These are phyloP conservation scores for Candida broadrunensis DNA, from an alignment of 805 yeast species.

Conservation along the genomic window DNA sequence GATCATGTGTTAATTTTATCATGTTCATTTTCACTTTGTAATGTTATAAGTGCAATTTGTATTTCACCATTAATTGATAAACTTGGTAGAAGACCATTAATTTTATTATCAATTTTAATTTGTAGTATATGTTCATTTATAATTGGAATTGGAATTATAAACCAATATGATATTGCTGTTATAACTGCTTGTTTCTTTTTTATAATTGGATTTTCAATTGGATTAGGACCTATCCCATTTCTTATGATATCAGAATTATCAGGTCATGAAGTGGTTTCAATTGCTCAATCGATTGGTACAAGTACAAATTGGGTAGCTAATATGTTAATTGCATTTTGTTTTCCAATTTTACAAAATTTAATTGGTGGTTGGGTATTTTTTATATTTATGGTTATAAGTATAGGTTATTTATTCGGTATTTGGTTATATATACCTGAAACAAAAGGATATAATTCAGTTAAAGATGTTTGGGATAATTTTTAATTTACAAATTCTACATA, in stretches of 20 bases:
- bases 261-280: slow-evolving; percentile 26
- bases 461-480: slow-evolving; percentile 25
- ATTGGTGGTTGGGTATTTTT: slow-evolving; percentile 29
- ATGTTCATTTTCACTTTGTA: slow-evolving; percentile 67
- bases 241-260: slow-evolving; percentile 36
- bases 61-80: slow-evolving; percentile 72
- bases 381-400: slow-evolving; percentile 20
- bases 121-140: slow-evolving; percentile 22
- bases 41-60: slow-evolving; percentile 63
- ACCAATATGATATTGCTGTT: slow-evolving; percentile 10
- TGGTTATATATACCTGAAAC: slow-evolving; percentile 32
- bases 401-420: slow-evolving; percentile 16
- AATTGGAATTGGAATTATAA: slow-evolving; percentile 23
- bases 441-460: slow-evolving; percentile 18
- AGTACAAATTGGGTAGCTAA: slow-evolving; percentile 33
- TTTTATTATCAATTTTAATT: slow-evolving; percentile 19
- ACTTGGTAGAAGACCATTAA: slow-evolving; percentile 60
- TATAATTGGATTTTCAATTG: slow-evolving; percentile 31
- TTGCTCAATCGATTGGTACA: slow-evolving; percentile 36
- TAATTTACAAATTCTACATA: not conserved
- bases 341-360: slow-evolving; percentile 23
- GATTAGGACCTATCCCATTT: slow-evolving; percentile 37
- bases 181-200: slow-evolving; percentile 30
- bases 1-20: slow-evolving; percentile 57
- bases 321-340: slow-evolving; percentile 28